A percentile compares a stretch with the other conserved stretches of the same genome.
Evolutionary conservation across 2,329 filamentous ascomycete genomes (phyloP).

Genomic region (Macrophomina tecta): DNA sequence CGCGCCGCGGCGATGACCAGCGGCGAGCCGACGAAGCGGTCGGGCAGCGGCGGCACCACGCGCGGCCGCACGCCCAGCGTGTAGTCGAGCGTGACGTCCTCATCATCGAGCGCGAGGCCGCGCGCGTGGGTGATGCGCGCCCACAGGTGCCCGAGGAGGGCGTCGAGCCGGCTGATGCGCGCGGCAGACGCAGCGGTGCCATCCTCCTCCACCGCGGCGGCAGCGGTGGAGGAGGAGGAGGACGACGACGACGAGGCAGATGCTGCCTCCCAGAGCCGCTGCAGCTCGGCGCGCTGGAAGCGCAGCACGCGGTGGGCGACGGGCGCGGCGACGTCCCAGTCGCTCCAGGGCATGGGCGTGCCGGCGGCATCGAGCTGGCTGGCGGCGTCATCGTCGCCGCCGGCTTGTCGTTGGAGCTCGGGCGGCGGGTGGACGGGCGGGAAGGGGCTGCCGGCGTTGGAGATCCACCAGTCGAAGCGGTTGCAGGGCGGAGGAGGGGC

Average conservation of each 20-base stretch:
- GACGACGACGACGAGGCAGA: slow-evolving; percentile 15
- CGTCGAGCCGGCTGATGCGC: slow-evolving; percentile 52
- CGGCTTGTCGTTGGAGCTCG: slow-evolving; percentile 4
- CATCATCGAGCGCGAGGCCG: slow-evolving; percentile 32
- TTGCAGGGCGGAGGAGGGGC: slow-evolving; percentile 52
- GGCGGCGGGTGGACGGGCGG: slow-evolving; percentile 33
- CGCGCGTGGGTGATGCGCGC: slow-evolving; percentile 52
- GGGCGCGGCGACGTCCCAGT: slow-evolving; percentile 48
- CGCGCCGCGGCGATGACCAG: slow-evolving; percentile 49
- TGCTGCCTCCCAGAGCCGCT: slow-evolving; percentile 39
- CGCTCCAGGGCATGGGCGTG: slow-evolving; percentile 48
- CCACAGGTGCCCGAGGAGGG: slow-evolving; percentile 56
- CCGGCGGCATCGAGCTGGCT: slow-evolving; percentile 39
- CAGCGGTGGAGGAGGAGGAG: too few relatives aligned
- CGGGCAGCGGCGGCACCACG: slow-evolving; percentile 48
- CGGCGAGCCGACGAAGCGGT: slow-evolving; percentile 54
- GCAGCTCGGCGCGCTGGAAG: slow-evolving; percentile 45
- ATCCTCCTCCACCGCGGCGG: too few relatives aligned
- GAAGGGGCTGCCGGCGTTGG: slow-evolving; percentile 22
- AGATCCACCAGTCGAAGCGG: slow-evolving; percentile 56
- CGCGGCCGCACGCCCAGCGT: slow-evolving; percentile 51
- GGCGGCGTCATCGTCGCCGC: neutral
- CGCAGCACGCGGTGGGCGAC: slow-evolving; percentile 46
- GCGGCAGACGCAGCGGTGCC: too few relatives aligned
- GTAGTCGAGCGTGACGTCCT: slow-evolving; percentile 49